Evolutionary conservation across 1,284 basidiomycete species (phyloP), one percentile per base, ranked within the genome.

Genomic region (Pseudozyma flocculosa): DNA sequence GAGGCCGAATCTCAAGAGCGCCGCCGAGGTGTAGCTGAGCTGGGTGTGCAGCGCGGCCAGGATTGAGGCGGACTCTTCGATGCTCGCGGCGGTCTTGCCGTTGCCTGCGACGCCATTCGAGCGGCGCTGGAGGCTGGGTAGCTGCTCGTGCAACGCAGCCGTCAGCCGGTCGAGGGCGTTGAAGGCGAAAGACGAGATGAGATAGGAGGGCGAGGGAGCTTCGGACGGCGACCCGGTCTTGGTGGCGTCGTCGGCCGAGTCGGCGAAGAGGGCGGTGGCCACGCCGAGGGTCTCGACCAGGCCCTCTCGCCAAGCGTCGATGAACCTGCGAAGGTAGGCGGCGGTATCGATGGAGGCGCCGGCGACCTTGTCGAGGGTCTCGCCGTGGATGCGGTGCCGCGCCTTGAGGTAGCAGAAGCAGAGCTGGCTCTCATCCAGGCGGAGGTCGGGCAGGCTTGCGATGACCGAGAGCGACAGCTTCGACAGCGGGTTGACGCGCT

Each of bases 241-340:
- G n/a, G n/a, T n/a, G n/a, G n/a, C n/a, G n/a, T 34, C 32, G 32
- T 9, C 8, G 32, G 32, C 4, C 32, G 26, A 29, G 58, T 90
- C 88, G 45, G 92, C 84, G 79, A 97, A 96, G 58, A 96, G 90
- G 37, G 90, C 87, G 2, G 87, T 84, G 70, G 87, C 95, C 78
- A 95, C 92, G 17, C 87, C 88, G 62, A 94, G 84, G 67, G 93
- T 86, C 76, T 97, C 92, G 78, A 92, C 88, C 22, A 92, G 87
- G 48, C 89, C 86, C 79, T 96, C 92, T 43, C 92, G 83, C 87
- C 92, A 96, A 9, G 87, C 80, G 73, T 95, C 93, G 65, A 94
- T 86, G 79, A 92, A 93, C 70, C 85, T 86, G 19, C 54, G 54
- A 2, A 65, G 47, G 19, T 58, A 65, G 19, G 51, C 34, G 38